phyloP scores from a whole-genome alignment of 1,139 yeast genomes.

The Trichomonascaceae sp. region DNA sequence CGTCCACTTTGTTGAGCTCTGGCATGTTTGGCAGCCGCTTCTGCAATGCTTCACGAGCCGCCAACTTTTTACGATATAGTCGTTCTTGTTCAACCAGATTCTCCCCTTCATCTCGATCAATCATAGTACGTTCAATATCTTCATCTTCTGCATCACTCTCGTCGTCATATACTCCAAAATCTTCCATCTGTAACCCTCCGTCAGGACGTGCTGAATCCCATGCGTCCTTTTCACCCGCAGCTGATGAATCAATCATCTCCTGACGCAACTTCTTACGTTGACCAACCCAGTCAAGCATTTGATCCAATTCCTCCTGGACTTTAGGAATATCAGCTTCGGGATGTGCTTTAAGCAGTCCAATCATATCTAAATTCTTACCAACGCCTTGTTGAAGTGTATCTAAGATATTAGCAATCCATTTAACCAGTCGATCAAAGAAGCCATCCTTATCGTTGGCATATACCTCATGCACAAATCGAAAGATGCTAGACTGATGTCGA shows the following conservation, averaged over 20 bases:
- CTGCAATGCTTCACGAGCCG: constrained; percentile 19
- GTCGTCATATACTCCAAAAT: constrained; percentile 50
- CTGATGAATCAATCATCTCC: constrained; percentile 2
- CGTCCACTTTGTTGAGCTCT: constrained; percentile 21
- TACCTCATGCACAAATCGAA: constrained; percentile 68
- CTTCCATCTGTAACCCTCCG: constrained; percentile 41
- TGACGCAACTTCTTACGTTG: constrained; percentile 21
- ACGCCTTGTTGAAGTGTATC: constrained; percentile 55
- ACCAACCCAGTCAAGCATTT: constrained; percentile 41
- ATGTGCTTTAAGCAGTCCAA: constrained; percentile 17
- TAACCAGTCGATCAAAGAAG: constrained; percentile 61
- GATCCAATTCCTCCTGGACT: constrained; percentile 41
- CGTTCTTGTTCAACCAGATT: constrained; percentile 17
- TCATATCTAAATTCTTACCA: constrained; percentile 31
- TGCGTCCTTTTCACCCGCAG: neutral
- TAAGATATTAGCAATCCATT: constrained; percentile 63
- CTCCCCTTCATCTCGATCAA: constrained; percentile 11
- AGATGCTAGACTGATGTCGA: constrained; percentile 63
- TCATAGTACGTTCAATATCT: constrained; percentile 9
- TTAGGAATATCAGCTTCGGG: constrained; percentile 34
- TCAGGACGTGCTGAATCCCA: constrained; percentile 33
- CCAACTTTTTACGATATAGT: constrained; percentile 15
- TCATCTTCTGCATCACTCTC: constrained; percentile 27
- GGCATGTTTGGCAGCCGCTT: constrained; percentile 17
- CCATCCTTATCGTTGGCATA: constrained; percentile 64